phyloP scores from a whole-genome alignment of 2,329 filamentous ascomycete genomes.

The Penicillium sp. region DNA sequence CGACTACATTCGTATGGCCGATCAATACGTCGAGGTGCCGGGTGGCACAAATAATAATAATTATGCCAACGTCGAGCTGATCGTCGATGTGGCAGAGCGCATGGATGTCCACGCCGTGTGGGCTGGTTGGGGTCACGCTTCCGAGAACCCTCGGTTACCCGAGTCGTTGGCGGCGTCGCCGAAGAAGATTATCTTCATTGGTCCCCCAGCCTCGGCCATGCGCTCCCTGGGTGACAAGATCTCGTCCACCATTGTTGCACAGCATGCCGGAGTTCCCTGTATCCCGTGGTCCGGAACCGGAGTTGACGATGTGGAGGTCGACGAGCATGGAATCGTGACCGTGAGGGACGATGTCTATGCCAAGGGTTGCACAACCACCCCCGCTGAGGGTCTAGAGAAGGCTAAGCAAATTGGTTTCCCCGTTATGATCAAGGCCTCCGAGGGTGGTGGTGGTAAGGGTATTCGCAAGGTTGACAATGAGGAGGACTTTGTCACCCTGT shows the following conservation, averaged over 20 bases:
- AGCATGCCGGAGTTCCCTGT: conserved; percentile 92
- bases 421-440: conserved; percentile 99
- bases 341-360: conserved; percentile 82
- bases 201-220: conserved; percentile 96
- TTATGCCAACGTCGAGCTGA: conserved; percentile 98
- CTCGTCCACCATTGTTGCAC: conserved; percentile 97
- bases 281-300: conserved; percentile 99
- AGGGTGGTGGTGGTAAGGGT: conserved; percentile 98
- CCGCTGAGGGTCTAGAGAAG: conserved; percentile 83
- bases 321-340: conserved; percentile 83
- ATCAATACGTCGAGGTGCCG: conserved; percentile 98
- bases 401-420: conserved; percentile 94
- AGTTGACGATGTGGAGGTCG: conserved; percentile 76
- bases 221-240: conserved; percentile 99
- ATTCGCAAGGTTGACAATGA: conserved; percentile 91
- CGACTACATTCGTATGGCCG: conserved; percentile 99
- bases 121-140: conserved; percentile 99
- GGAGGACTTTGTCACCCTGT: conserved; percentile 79
- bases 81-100: conserved; percentile 96
- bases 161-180: conserved; percentile 94
- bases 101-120: conserved; percentile 98
- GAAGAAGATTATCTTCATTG: conserved; percentile 99
- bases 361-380: conserved; percentile 86
- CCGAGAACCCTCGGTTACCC: conserved; percentile 95
- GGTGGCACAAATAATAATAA: conserved; percentile 99